Base-by-base conservation (phyloP, 495 filamentous ascomycete genomes). In the Aspergillus campestris region DNA sequence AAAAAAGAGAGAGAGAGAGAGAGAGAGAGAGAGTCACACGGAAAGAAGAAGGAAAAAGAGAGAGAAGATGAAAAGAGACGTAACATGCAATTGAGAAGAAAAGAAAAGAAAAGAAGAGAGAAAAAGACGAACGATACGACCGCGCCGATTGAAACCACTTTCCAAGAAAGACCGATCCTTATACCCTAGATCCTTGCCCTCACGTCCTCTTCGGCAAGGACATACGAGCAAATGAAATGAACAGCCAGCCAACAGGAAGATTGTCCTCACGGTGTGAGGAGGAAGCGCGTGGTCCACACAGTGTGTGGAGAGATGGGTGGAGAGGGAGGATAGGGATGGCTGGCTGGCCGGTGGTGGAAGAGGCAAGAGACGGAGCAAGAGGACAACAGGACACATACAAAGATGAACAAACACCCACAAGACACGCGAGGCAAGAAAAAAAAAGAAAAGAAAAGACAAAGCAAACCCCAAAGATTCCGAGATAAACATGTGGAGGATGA, bases 381-480 rank as follows among this genome's bases (percentile, higher is more conserved):
- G 36, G 50, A 18, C 41, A 43, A 32, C 33, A 47, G 31, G 30
- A 34, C 35, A 45, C 39, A 38, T 47, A 15, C 32, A 48, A 29
- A 32, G 37, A 35, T 18, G 31, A 40, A n/a, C 33, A 18, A 45
- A 44, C 44, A 49, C 46, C 47, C 28, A 41, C 31, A 46, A 45
- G 45, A 49, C 46, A 24, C 18, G 18, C 18, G 18, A 24, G 18
- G 18, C 18, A 24, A 24, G 18, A 24, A 1, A 24, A 4, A 24
- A 24, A 24, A 24, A 59, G 44, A 46, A 55, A 49, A 55, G 46
- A 60, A 55, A 59, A 44, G 47, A 37, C 45, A 56, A 44, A 42
- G 53, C 53, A 34, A 52, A 59, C 60, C 56, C 59, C 62, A 57
- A 61, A 70, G 57, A 67, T 68, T 69, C 68, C 61, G 65, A 69